Conservation (phyloP, 257 asterid genomes). For the Buddleja alternifolia region DNA sequence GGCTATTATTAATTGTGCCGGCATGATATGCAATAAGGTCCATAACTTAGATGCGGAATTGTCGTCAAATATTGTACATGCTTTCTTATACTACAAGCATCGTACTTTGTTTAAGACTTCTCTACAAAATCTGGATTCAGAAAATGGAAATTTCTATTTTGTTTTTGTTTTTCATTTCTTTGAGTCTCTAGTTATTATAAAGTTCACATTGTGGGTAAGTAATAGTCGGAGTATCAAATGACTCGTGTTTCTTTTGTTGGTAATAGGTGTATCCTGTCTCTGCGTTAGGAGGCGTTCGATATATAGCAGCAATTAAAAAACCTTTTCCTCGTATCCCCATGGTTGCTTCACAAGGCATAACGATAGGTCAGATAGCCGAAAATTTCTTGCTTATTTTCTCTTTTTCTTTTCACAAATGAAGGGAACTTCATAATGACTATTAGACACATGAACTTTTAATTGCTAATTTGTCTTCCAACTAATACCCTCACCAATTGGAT, state of each 20-base stretch:
- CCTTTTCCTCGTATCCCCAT: constrained; percentile 76
- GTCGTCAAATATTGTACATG: background rate
- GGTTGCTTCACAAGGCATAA: constrained; percentile 91
- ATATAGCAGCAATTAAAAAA: constrained; percentile 70
- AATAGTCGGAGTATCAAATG: background rate
- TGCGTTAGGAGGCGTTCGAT: constrained; percentile 74
- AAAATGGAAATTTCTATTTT: background rate
- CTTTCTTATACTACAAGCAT: background rate
- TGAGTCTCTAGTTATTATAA: no score
- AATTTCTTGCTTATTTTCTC: background rate
- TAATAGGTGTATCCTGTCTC: constrained; percentile 77
- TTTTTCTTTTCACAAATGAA: background rate
- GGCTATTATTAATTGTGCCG: no score
- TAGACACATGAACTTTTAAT: no score
- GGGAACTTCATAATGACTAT: no score
- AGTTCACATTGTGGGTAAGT: background rate
- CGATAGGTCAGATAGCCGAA: constrained; percentile 54
- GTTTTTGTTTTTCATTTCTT: background rate
- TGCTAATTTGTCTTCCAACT: background rate
- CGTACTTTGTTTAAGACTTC: background rate
- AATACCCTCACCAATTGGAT: background rate
- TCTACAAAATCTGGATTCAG: background rate
- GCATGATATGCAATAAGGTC: no score
- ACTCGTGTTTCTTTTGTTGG: constrained; percentile 14
- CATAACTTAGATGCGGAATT: background rate